phyloP scores from a whole-genome alignment of 2,329 filamentous ascomycete species.

The Pseudogymnoascus sp. region DNA sequence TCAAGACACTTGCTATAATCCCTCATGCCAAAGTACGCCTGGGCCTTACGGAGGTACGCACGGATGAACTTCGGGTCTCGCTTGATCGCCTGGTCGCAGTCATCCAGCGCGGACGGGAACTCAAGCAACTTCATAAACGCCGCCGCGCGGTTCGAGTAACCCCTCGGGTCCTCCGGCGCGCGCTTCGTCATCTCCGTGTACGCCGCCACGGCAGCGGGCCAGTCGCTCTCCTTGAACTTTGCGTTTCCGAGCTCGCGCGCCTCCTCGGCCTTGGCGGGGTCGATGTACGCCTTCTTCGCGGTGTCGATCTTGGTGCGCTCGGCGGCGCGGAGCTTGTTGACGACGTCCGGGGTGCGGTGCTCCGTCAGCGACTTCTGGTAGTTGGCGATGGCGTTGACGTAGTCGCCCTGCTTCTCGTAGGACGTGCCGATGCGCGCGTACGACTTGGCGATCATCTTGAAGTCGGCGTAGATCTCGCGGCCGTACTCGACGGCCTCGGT shows the following conservation, averaged over 20 bases:
- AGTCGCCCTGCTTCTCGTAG: slow-evolving; percentile 82
- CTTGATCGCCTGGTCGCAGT: slow-evolving; percentile 87
- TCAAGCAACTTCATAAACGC: slow-evolving; percentile 95
- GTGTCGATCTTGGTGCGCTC: slow-evolving; percentile 78
- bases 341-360: slow-evolving; percentile 89
- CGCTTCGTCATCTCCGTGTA: slow-evolving; percentile 98
- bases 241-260: slow-evolving; percentile 89
- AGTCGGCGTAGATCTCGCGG: slow-evolving; percentile 82
- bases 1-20: slow-evolving; percentile 95
- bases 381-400: slow-evolving; percentile 71
- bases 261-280: slow-evolving; percentile 87
- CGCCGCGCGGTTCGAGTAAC: slow-evolving; percentile 94
- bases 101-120: slow-evolving; percentile 86
- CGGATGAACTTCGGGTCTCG: slow-evolving; percentile 87
- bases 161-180: slow-evolving; percentile 81
- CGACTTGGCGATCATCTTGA: slow-evolving; percentile 98
- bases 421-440: slow-evolving; percentile 91
- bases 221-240: slow-evolving; percentile 95
- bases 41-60: slow-evolving; percentile 92
- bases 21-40: slow-evolving; percentile 94
- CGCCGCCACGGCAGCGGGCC: slow-evolving; percentile 87
- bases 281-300: slow-evolving; percentile 73
- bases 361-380: slow-evolving; percentile 93
- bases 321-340: slow-evolving; percentile 82
- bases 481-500: slow-evolving; percentile 85